Evolutionary conservation across 2,329 filamentous ascomycete species (phyloP).

Genomic region (Colletotrichum tamarilloi): DNA sequence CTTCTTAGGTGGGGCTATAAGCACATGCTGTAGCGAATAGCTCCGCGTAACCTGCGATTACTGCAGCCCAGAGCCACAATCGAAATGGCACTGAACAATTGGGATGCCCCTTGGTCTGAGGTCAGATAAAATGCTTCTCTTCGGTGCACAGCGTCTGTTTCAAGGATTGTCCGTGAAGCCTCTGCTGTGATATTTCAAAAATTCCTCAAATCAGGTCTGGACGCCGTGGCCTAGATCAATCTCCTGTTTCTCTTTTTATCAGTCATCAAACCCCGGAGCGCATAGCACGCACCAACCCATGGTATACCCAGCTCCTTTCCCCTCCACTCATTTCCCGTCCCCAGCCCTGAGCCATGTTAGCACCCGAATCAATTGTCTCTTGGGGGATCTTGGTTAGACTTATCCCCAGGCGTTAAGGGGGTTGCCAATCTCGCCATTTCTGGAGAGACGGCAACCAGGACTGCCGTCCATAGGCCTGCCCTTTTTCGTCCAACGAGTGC

Average conservation of each 20-base stretch:
- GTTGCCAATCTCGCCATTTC: constrained; percentile 62
- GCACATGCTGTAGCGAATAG: not conserved
- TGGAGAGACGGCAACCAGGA: constrained; percentile 62
- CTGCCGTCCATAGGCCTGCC: constrained; percentile 53
- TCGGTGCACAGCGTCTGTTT: constrained; percentile 4
- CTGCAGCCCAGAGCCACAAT: not conserved
- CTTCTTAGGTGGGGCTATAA: constrained; percentile 11
- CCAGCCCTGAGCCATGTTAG: constrained; percentile 39
- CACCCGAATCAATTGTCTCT: constrained; percentile 12
- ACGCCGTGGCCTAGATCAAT: constrained; percentile 15
- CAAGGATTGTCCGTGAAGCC: constrained; percentile 15
- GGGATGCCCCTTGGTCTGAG: constrained; percentile 9
- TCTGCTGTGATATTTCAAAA: not conserved
- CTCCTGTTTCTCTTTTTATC: not conserved
- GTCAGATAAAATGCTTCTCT: not conserved
- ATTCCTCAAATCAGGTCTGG: not conserved
- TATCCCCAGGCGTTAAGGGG: constrained; percentile 60
- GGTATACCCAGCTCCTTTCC: not conserved
- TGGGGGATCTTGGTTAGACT: constrained; percentile 47
- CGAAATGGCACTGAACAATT: not conserved
- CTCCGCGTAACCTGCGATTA: not conserved
- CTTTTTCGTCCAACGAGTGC: constrained; percentile 39
- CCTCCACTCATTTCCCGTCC: not conserved
- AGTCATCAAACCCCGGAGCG: not conserved
- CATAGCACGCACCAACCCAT: not conserved